phyloP scores from a whole-genome alignment of 1,139 yeast species.

The Hemisphaericaspora xylanilytica region DNA sequence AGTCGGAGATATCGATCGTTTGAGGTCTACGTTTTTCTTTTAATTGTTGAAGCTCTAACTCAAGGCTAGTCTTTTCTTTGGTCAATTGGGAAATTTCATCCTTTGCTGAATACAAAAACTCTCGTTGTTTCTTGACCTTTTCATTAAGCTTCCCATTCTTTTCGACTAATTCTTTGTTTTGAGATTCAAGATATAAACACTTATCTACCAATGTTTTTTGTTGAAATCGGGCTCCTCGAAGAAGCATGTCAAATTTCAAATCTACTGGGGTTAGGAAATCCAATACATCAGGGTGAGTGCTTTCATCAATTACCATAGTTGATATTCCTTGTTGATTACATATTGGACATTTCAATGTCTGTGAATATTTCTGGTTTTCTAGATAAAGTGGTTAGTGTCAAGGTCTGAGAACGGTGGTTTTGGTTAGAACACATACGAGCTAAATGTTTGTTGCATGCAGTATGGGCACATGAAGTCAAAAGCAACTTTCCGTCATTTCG shows the following conservation, averaged over 20 bases:
- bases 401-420: not conserved
- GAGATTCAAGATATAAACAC: not conserved
- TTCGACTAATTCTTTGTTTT: slow-evolving; percentile 10
- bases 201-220: slow-evolving; percentile 15
- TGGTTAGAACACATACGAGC: slow-evolving; percentile 10
- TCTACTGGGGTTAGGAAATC: slow-evolving; percentile 18
- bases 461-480: slow-evolving; percentile 27
- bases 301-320: slow-evolving; percentile 14
- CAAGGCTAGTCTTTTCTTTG: slow-evolving; percentile 9
- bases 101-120: slow-evolving; percentile 18
- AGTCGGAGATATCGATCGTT: slow-evolving; percentile 8
- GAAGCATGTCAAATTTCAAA: slow-evolving; percentile 16
- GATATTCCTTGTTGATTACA: slow-evolving; percentile 15
- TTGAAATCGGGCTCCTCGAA: slow-evolving; percentile 17
- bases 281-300: slow-evolving; percentile 15
- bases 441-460: slow-evolving; percentile 20
- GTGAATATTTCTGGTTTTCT: slow-evolving; percentile 1
- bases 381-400: not conserved
- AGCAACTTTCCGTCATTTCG: slow-evolving; percentile 9
- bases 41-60: slow-evolving; percentile 9
- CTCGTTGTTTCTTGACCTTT: slow-evolving; percentile 15
- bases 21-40: slow-evolving; percentile 7
- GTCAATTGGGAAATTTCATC: slow-evolving; percentile 17
- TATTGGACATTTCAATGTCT: slow-evolving; percentile 13
- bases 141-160: slow-evolving; percentile 11